Evolutionary conservation across 257 asterid species (phyloP).

Genomic region (Nicotiana undulata): DNA sequence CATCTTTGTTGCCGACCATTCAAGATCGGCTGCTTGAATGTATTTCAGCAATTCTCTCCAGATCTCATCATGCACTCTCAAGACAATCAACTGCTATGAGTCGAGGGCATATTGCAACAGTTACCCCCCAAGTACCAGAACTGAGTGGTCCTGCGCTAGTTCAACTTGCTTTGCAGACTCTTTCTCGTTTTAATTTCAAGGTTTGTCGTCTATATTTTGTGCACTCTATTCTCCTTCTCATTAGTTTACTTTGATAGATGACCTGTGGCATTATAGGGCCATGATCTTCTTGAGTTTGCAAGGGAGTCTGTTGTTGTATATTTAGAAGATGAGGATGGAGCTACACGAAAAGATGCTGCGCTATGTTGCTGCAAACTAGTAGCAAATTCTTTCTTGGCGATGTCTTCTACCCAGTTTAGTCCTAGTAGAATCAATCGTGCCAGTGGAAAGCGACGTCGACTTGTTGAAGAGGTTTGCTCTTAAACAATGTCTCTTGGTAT

Average conservation of each 20-base stretch:
- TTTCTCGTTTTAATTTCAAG: constrained; percentile 82
- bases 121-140: constrained; percentile 66
- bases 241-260: not conserved
- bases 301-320: constrained; percentile 83
- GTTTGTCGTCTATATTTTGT: constrained; percentile 28
- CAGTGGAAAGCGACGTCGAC: constrained; percentile 85
- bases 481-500: constrained; percentile 4
- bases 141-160: constrained; percentile 81
- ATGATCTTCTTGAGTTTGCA: constrained; percentile 94
- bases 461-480: constrained; percentile 82
- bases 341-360: constrained; percentile 95
- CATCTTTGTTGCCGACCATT: constrained; percentile 78
- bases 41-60: constrained; percentile 78
- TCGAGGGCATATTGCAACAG: constrained; percentile 54
- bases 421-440: constrained; percentile 78
- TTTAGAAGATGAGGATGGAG: constrained; percentile 94
- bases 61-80: constrained; percentile 62
- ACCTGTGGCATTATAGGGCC: constrained; percentile 53
- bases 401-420: constrained; percentile 60
- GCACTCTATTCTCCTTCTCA: not conserved
- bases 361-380: constrained; percentile 92
- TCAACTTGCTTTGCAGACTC: constrained; percentile 92
- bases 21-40: constrained; percentile 86
- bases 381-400: constrained; percentile 74
- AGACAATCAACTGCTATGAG: constrained; percentile 45